A percentile compares a stretch with the other conserved stretches of the same genome.
phyloP scores from a whole-genome alignment of 1,284 basidiomycete species.

The Tetrapyrgos nigripes region DNA sequence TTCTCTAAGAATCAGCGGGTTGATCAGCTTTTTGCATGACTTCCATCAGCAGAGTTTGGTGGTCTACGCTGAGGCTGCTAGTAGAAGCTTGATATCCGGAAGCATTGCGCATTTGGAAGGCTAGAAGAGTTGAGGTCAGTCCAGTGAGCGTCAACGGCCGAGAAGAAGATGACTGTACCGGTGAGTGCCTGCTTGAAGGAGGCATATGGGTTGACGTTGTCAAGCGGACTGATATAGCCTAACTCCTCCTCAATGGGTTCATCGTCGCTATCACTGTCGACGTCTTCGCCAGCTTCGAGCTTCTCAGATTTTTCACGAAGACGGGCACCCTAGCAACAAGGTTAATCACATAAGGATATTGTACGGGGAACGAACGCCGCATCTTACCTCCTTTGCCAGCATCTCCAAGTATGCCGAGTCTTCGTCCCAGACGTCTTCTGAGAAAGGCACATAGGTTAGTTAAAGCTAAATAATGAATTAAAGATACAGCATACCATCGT shows the following conservation, averaged over 20 bases:
- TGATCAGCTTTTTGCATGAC: slow-evolving; percentile 70
- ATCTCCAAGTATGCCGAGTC: slow-evolving; percentile 84
- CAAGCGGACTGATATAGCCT: slow-evolving; percentile 80
- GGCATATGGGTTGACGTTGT: slow-evolving; percentile 73
- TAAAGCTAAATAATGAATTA: not conserved
- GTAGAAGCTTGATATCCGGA: slow-evolving; percentile 73
- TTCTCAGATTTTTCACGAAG: slow-evolving; percentile 66
- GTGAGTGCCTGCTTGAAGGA: slow-evolving; percentile 79
- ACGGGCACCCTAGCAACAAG: slow-evolving; percentile 61
- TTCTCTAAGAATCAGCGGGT: not conserved
- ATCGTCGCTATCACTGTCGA: slow-evolving; percentile 56
- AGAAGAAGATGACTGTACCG: slow-evolving; percentile 45
- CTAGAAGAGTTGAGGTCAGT: slow-evolving; percentile 41
- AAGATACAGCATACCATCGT: slow-evolving; percentile 61
- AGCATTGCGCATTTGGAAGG: slow-evolving; percentile 75
- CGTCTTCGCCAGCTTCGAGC: slow-evolving; percentile 43
- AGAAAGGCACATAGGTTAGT: slow-evolving; percentile 16
- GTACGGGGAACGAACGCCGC: not conserved
- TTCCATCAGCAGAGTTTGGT: slow-evolving; percentile 82
- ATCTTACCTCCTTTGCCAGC: slow-evolving; percentile 76
- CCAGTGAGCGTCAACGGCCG: slow-evolving; percentile 7
- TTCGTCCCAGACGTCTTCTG: slow-evolving; percentile 85
- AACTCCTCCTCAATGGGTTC: slow-evolving; percentile 80
- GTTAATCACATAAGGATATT: not conserved
- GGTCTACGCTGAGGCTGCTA: slow-evolving; percentile 71